These are phyloP conservation scores for Talaromyces albobiverticillius DNA, from an alignment of 2,329 filamentous ascomycete genomes.

Conservation along the genomic window DNA sequence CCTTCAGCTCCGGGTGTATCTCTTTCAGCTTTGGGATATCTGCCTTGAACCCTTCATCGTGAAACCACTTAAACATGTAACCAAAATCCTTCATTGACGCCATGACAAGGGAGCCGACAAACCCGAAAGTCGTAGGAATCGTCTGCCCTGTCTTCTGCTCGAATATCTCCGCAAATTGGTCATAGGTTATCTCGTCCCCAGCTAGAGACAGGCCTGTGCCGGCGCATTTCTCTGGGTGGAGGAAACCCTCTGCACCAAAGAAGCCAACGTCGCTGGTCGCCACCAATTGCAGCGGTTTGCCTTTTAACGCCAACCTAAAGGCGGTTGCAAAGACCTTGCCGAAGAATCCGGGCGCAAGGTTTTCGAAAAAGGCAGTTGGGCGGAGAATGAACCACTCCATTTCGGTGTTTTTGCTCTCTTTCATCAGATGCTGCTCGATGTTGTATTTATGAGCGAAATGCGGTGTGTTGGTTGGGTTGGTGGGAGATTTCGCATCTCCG, in stretches of 20 bases:
- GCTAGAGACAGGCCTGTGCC: slow-evolving; percentile 48
- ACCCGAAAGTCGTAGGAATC: slow-evolving; percentile 40
- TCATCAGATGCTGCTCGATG: slow-evolving; percentile 61
- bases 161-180: slow-evolving; percentile 46
- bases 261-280: slow-evolving; percentile 50
- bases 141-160: slow-evolving; percentile 44
- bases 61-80: slow-evolving; percentile 53
- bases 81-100: slow-evolving; percentile 43
- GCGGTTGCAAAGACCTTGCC: slow-evolving; percentile 48
- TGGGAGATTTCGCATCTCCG: slow-evolving; percentile 49
- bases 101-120: slow-evolving; percentile 41
- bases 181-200: slow-evolving; percentile 51
- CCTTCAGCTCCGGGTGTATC: slow-evolving; percentile 45
- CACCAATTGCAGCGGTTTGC: slow-evolving; percentile 44
- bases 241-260: slow-evolving; percentile 51
- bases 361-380: slow-evolving; percentile 63
- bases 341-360: slow-evolving; percentile 46
- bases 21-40: slow-evolving; percentile 44
- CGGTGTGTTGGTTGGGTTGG: slow-evolving; percentile 54
- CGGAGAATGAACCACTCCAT: slow-evolving; percentile 63
- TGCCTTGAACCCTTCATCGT: slow-evolving; percentile 45
- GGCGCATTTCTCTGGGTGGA: slow-evolving; percentile 44
- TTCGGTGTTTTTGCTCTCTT: slow-evolving; percentile 38
- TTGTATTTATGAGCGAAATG: slow-evolving; percentile 62
- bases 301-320: slow-evolving; percentile 40